Percentiles rank a stretch among this genome's conserved stretches.
These are phyloP conservation scores for Sesbania bispinosa DNA, from an alignment of 306 rosid species.

Conservation along the genomic window DNA sequence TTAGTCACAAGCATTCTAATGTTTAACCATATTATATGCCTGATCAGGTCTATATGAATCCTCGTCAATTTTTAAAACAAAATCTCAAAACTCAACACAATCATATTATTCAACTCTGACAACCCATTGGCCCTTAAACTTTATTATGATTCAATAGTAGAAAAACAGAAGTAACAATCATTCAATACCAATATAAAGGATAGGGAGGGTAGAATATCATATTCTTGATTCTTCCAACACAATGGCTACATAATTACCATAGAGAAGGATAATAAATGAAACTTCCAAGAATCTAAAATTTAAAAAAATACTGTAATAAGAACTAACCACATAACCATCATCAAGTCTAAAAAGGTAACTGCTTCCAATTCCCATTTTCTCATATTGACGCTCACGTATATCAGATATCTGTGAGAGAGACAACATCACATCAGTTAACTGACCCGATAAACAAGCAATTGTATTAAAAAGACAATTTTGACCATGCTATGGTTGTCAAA, in stretches of 20 bases:
- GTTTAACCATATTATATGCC: not conserved
- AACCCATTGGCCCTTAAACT: not conserved
- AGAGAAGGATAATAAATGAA: not conserved
- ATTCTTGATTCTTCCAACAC: constrained; percentile 12
- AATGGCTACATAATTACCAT: not conserved
- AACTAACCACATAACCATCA: constrained; percentile 97
- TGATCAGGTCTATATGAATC: constrained; percentile 1
- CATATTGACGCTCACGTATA: constrained; percentile 85
- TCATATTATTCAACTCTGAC: not conserved
- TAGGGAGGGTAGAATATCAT: not conserved
- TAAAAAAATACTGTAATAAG: constrained; percentile 19
- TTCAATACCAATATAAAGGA: constrained; percentile 5
- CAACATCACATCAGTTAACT: not conserved
- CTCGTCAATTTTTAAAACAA: not conserved
- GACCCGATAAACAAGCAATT: not conserved
- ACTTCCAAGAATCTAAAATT: not conserved
- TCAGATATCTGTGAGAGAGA: constrained; percentile 78
- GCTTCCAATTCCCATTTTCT: constrained; percentile 97
- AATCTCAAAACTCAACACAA: not conserved
- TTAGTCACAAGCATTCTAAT: constrained; percentile 2
- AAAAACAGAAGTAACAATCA: not conserved
- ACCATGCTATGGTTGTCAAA: not conserved
- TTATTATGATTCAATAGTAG: constrained; percentile 1
- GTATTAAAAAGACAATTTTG: not conserved
- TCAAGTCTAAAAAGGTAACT: constrained; percentile 97